Evolutionary conservation across 129 eudicot genomes (phyloP), one percentile per base, ranked within the genome.

Genomic region (Glebionis coronaria): DNA sequence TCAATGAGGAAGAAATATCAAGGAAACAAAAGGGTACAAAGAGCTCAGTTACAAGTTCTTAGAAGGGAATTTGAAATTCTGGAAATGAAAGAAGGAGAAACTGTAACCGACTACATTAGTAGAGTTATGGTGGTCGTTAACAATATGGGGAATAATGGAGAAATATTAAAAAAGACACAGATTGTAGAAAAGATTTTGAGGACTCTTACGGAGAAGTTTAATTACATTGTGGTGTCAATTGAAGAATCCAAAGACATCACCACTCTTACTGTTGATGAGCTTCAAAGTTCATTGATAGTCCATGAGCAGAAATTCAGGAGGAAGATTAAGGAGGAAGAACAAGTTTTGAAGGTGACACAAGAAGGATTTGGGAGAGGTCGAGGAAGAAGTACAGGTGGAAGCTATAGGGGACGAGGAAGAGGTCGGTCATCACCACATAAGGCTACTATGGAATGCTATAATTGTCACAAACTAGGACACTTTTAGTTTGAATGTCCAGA

Each of bases 361-460:
- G 31, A 54, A 16, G 12, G 28, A 2, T 20, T 16, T 16, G 60
- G 31, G 5, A 54, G 6, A 54, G 28, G 28, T 20, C 31, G 27
- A 54, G 27, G 27, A 7, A 18, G 31, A 54, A 54, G 20, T 4
- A 12, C 27, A 54, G 19, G 60, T 2, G 60, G 27, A 54, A 20
- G 60, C 12, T 54, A 54, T 9, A 56, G 40, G 40, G 62, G 62
- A 2, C 15, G 68, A 63, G 68, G 68, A 63, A 15, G 68, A 42
- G 52, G 68, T 14, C 16, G 68, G 14, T 21, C 13, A 19, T 45
- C 53, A 9, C 1, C 11, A 15, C 42, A 35, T 21, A 40, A 16
- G 27, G 68, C 31, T 2, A 62, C 14, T 6, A 28, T 62, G 19
- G 68, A 62, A 9, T 40, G 15, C 13, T 42, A 7, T 40, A 62